These are phyloP conservation scores for Epichloe amarillans DNA, from an alignment of 2,329 filamentous ascomycete species.

Conservation along the genomic window DNA sequence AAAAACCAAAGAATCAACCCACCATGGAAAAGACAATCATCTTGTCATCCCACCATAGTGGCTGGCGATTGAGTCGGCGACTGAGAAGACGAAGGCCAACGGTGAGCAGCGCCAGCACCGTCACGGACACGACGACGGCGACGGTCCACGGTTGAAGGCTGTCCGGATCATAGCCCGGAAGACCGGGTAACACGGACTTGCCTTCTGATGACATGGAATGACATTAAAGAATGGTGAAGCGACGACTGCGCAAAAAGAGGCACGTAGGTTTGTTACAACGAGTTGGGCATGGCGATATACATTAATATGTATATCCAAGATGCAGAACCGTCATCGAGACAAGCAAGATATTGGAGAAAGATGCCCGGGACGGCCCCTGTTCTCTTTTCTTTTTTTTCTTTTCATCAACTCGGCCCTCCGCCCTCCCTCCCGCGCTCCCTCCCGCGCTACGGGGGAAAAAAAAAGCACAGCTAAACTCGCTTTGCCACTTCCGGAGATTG, in stretches of 20 bases:
- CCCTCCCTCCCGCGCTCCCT: too few species aligned
- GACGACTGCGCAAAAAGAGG: not conserved
- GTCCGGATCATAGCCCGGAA: conserved; percentile 14
- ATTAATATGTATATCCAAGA: not conserved
- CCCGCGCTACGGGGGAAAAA: too few species aligned
- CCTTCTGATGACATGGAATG: conserved; percentile 3
- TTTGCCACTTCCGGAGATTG: too few species aligned
- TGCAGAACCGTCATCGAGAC: not conserved
- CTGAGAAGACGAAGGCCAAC: conserved; percentile 27
- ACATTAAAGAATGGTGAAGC: not conserved
- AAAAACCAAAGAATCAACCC: conserved; percentile 7
- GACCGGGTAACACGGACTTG: conserved; percentile 8
- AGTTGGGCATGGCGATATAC: not conserved
- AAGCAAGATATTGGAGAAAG: too few species aligned
- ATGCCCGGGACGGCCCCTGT: too few species aligned
- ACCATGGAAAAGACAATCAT: conserved; percentile 35
- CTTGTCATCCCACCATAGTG: conserved; percentile 35
- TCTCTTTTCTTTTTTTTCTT: too few species aligned
- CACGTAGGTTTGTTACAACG: not conserved
- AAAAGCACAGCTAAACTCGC: too few species aligned
- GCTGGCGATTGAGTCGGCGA: conserved; percentile 25
- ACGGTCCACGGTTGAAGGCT: conserved; percentile 29
- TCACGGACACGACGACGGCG: conserved; percentile 24
- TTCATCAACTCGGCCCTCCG: too few species aligned
- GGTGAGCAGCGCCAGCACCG: conserved; percentile 23